Evolutionary conservation across 2,329 filamentous ascomycete genomes (phyloP), one percentile per base, ranked within the genome.

Genomic region (Exophiala xenobiotica): DNA sequence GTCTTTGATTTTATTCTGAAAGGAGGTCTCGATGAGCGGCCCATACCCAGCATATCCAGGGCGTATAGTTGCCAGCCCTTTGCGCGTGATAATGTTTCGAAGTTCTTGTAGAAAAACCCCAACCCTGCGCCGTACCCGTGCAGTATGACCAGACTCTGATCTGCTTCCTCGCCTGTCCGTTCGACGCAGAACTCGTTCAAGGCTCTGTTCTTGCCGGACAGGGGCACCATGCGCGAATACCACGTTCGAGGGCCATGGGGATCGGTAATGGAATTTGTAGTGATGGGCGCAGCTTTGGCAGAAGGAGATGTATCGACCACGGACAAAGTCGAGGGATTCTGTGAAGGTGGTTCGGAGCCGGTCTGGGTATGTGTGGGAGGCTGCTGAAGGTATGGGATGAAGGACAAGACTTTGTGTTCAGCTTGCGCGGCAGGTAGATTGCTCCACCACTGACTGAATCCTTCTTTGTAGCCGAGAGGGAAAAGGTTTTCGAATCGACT

Each of bases 71-170:
- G 91, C 84, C 93, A 95, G 22, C 91, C 90, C 22, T 79, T 76
- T 1, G 83, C 74, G 14, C 91, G 83, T 39, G 86, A 91, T 26
- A 99, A 73, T 4, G 86, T 83, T 69, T 99, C 93, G 54, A 95
- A 96, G 68, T 99, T 99, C 73, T 93, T 92, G 78, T 96, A 99
- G 77, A 95, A 99, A 72, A 99, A 97, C 18, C 92, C 93, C 0
- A 99, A 78, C 0, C 93, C 93, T 2, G 93, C 93, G 40, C 93
- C 93, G 69, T 99, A 99, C 55, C 93, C 93, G 67, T 99, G 93
- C 3, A 99, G 75, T 82, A 99, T 95, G 38, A 99, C 92, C 12
- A 99, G 77, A 37, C 89, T 93, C 65, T 97, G 86, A 40, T 95
- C 86, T 0, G 83, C 81, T 3, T 85, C 71, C 66, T 96, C 91